phyloP scores from a whole-genome alignment of 2,329 filamentous ascomycete genomes.

The Davidsoniella neocaledoniae region DNA sequence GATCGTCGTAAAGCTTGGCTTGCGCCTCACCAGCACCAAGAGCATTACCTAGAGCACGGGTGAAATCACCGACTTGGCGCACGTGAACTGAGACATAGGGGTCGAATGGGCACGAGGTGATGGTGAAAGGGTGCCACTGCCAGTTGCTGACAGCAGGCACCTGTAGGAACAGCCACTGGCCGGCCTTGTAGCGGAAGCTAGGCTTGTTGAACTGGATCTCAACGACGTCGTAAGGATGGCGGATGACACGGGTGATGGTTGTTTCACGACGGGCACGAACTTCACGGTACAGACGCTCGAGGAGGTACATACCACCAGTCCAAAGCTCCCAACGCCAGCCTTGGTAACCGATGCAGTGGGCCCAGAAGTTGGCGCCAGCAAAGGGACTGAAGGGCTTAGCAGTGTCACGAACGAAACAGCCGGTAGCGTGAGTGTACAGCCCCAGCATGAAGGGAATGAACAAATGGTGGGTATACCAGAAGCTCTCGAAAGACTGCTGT shows the following conservation, averaged over 20 bases:
- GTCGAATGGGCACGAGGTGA: slow-evolving; percentile 81
- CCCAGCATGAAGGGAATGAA: slow-evolving; percentile 90
- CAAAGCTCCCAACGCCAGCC: slow-evolving; percentile 95
- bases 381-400: slow-evolving; percentile 62
- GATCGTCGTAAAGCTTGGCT: slow-evolving; percentile 61
- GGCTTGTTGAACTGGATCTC: slow-evolving; percentile 84
- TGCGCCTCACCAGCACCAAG: slow-evolving; percentile 67
- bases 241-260: slow-evolving; percentile 82
- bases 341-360: slow-evolving; percentile 85
- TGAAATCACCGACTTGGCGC: slow-evolving; percentile 81
- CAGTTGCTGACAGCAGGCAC: slow-evolving; percentile 61
- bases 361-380: slow-evolving; percentile 67
- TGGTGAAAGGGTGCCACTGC: slow-evolving; percentile 90
- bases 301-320: slow-evolving; percentile 68
- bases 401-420: slow-evolving; percentile 88
- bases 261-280: slow-evolving; percentile 69
- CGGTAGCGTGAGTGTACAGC: slow-evolving; percentile 88
- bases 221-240: slow-evolving; percentile 85
- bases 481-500: slow-evolving; percentile 93
- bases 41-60: slow-evolving; percentile 60
- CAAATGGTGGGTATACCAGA: slow-evolving; percentile 98
- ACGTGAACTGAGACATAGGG: slow-evolving; percentile 76
- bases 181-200: slow-evolving; percentile 80
- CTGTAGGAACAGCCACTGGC: slow-evolving; percentile 82
- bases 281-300: slow-evolving; percentile 83